Conservation (phyloP, 257 asterid genomes). For the Salvia rosmarinus region DNA sequence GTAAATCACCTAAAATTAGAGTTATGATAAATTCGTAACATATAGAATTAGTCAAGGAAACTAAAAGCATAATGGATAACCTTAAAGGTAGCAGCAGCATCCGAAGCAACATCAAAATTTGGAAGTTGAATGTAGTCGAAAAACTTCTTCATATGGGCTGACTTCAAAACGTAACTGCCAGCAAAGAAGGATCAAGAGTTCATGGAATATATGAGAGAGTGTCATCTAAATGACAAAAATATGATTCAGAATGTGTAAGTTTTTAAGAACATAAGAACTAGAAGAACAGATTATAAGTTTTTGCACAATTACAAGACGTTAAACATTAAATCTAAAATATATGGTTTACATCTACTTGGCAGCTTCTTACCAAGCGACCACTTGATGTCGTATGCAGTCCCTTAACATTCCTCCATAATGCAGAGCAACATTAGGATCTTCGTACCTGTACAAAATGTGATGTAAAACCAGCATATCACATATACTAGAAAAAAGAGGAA, state of each 20-base stretch:
- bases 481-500: neutral
- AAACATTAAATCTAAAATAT: neutral
- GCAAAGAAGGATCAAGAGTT: slow-evolving; percentile 10
- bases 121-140: slow-evolving; percentile 83
- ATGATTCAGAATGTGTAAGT: neutral
- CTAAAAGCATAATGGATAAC: slow-evolving; percentile 38
- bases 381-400: slow-evolving; percentile 92
- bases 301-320: slow-evolving; percentile 1
- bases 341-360: neutral
- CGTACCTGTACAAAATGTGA: slow-evolving; percentile 52
- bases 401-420: slow-evolving; percentile 87
- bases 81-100: slow-evolving; percentile 88
- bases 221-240: neutral
- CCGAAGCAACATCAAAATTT: slow-evolving; percentile 94
- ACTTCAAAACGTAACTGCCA: slow-evolving; percentile 67
- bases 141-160: slow-evolving; percentile 66
- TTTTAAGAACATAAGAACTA: neutral
- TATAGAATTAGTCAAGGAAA: slow-evolving; percentile 1
- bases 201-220: slow-evolving; percentile 10
- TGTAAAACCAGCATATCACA: neutral
- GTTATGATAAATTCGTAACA: neutral
- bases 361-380: slow-evolving; percentile 67
- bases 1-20: neutral
- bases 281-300: neutral
- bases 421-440: slow-evolving; percentile 72